Evolutionary conservation across 1,284 basidiomycete species (phyloP), one percentile per base, ranked within the genome.

Genomic region (Athelia psychrophila): DNA sequence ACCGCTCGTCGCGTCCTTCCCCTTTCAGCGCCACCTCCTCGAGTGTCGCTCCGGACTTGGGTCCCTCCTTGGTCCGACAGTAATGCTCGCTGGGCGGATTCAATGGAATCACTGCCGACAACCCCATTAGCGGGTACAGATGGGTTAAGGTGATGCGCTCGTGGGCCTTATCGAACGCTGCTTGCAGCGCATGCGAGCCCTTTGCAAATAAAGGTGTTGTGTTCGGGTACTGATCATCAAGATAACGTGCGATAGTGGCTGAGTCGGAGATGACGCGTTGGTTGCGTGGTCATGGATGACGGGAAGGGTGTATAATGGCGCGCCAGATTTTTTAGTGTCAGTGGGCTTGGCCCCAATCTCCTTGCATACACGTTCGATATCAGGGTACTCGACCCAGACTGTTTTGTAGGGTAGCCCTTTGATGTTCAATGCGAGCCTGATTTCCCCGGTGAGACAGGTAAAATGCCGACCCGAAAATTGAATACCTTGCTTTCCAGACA

Each of bases 191-290:
- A 15, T 44, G 55, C 1, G 65, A 60, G 22, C 63, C 61, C 9
- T 47, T 20, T 0, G 67, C 69, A 25, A 72, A 53, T 10, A 71
- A 56, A 23, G 48, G 50, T 3, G 63, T 66, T 0, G 68, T 66
- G 38, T 70, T 62, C 1, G 77, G 75, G 58, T 78, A 80, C 13
- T 67, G 67, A 38, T 59, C 56, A 52, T 79, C 78, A 51, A 79
- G 51, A 36, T 52, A 52, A 35, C 23, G 24, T 2, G 35, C 47
- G 47, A 52, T 52, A 12, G 33, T 47, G 22, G 30, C 19, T 12
- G 51, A 52, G 16, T 52, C 47, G 10, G 51, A 47, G 8, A 48
- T 30, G 46, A 48, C 51, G 16, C 30, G 33, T 36, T 36, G 12
- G 30, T 38, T 2, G 46, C 20, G 16, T 18, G 27, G 33, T 52